Percentiles rank a stretch among this genome's conserved stretches.
phyloP scores from a whole-genome alignment of 495 filamentous ascomycete genomes.

The Tetracladium setigerum region DNA sequence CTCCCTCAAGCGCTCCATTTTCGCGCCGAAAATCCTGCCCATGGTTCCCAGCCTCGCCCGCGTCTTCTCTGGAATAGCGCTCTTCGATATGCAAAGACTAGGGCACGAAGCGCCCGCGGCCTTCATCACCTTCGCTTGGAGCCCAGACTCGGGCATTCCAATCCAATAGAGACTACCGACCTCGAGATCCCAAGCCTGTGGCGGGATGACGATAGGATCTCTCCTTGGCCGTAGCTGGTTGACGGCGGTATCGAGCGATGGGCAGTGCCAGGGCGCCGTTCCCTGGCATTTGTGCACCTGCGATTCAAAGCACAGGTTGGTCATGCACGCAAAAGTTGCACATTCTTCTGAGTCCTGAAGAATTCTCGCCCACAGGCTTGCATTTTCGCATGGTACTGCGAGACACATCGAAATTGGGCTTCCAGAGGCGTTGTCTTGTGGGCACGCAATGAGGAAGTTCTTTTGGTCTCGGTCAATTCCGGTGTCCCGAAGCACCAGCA shows the following conservation, averaged over 20 bases:
- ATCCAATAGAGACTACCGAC: background rate
- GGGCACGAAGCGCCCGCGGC: background rate
- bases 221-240: background rate
- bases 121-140: background rate
- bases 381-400: conserved; percentile 6
- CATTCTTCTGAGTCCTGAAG: conserved; percentile 10
- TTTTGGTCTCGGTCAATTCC: conserved; percentile 3
- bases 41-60: background rate
- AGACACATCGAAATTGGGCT: conserved; percentile 11
- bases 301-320: conserved; percentile 5
- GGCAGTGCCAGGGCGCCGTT: background rate
- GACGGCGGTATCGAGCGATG: background rate
- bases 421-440: too few relatives aligned
- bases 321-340: conserved; percentile 10
- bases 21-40: background rate
- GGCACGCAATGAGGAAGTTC: conserved; percentile 7
- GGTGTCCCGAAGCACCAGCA: conserved; percentile 5
- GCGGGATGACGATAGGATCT: background rate
- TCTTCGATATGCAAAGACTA: background rate
- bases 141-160: background rate
- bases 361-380: conserved; percentile 9
- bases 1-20: background rate
- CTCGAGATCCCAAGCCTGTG: background rate
- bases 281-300: conserved; percentile 4
- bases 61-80: background rate